A percentile compares a stretch with the other conserved stretches of the same genome.
Conservation (phyloP, 495 filamentous ascomycete genomes). For the Aspergillus hancockii region DNA sequence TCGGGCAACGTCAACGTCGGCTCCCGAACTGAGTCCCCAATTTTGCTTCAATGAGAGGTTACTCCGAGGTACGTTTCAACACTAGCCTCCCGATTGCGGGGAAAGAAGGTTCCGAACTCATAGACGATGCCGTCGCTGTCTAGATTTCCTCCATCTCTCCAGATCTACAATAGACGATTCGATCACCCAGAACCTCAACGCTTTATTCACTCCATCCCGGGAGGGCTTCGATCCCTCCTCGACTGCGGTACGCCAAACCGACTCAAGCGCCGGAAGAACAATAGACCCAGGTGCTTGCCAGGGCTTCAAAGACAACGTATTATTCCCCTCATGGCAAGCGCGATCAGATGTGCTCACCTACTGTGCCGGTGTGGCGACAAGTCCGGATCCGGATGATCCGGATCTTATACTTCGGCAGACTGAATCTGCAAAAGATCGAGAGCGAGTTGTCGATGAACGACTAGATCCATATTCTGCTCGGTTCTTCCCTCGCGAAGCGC, state of each 20-base stretch:
- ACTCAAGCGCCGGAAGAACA: constrained; percentile 35
- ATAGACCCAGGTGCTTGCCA: constrained; percentile 65
- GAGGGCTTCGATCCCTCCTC: constrained; percentile 79
- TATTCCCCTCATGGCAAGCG: constrained; percentile 87
- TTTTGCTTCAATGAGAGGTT: constrained; percentile 90
- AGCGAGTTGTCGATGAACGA: constrained; percentile 82
- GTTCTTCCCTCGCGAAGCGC: constrained; percentile 79
- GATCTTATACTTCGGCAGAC: constrained; percentile 68
- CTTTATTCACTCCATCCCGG: constrained; percentile 73
- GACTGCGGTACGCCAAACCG: constrained; percentile 59
- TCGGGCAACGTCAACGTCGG: constrained; percentile 49
- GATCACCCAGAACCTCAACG: constrained; percentile 91
- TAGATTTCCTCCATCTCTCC: constrained; percentile 93
- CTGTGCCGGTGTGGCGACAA: constrained; percentile 85
- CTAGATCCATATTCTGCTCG: constrained; percentile 89
- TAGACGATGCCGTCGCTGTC: not conserved
- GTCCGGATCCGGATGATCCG: constrained; percentile 85
- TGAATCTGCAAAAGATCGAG: constrained; percentile 68
- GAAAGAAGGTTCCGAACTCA: constrained; percentile 6
- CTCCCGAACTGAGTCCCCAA: constrained; percentile 74
- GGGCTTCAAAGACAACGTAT: constrained; percentile 71
- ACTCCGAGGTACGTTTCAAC: constrained; percentile 67
- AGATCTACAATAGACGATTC: constrained; percentile 86
- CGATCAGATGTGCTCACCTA: constrained; percentile 86
- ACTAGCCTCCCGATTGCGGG: not conserved